Evolutionary conservation across 768 basidiomycete genomes (phyloP), one percentile per base, ranked within the genome.

Genomic region (Hypsizygus marmoreus): DNA sequence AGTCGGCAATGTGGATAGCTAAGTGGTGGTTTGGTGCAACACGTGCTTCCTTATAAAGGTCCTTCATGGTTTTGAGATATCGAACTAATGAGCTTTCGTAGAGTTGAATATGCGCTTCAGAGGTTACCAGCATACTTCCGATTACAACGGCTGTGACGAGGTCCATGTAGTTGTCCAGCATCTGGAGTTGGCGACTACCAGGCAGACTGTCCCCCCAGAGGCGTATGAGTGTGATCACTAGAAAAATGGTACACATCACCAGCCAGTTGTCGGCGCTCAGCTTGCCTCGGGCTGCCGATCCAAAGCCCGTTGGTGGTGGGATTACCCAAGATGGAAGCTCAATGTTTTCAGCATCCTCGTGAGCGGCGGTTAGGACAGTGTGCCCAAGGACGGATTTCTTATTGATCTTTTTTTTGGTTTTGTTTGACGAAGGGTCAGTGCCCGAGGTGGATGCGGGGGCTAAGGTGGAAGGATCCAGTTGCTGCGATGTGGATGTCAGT

Each of bases 21-120:
- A 71, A 38, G 47, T 76, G 76, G 6, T 76, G 72, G 32, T 72
- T 70, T 0, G 69, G 64, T 1, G 48, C 49, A 13, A 75, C 43
- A 1, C 36, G 33, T 4, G 51, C 46, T 9, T 57, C 55, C 0
- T 62, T 64, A 46, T 60, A 77, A 0, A 76, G 57, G 0, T 50
- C 36, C 1, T 51, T 40, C 3, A 75, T 19, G 1, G 50, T 55
- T 0, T 24, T 23, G 1, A 76, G 59, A 49, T 77, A 76, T 3
- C 17, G 26, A 0, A 40, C 28, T 40, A 73, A 70, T 20, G 65
- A 54, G 2, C 32, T 3, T 14, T 67, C 54, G 35, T 65, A 72
- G 1, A 43, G 14, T 0, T 41, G 1, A 22, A 69, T 67, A 45
- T 0, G 53, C 49, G 10, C 41, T n/a, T n/a, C n/a, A n/a, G n/a